Evolutionary conservation across 2,329 filamentous ascomycete genomes (phyloP).

Genomic region (Lecanicillium sp.): DNA sequence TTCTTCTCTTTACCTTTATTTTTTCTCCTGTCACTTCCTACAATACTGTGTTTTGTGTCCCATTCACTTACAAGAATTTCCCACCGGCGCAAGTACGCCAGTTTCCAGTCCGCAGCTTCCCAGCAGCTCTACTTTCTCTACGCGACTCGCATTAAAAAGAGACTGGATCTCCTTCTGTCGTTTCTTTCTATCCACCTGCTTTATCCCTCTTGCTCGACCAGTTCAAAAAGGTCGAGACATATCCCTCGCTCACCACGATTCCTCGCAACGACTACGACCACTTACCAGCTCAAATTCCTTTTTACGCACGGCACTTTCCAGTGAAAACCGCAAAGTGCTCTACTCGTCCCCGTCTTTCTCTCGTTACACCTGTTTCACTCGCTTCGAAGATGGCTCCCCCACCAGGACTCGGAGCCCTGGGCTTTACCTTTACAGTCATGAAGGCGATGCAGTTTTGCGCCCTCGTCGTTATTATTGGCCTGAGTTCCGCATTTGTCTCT

Average conservation of each 20-base stretch:
- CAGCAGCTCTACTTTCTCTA: too few species aligned
- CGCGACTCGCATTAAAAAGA: background rate
- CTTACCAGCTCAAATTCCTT: slow-evolving; percentile 24
- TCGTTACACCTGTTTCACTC: slow-evolving; percentile 26
- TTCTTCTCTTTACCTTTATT: slow-evolving; percentile 16
- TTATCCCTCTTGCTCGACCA: too few species aligned
- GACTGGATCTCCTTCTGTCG: slow-evolving; percentile 2
- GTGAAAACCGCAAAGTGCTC: slow-evolving; percentile 30
- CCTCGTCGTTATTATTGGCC: slow-evolving; percentile 70
- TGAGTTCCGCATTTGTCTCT: slow-evolving; percentile 75
- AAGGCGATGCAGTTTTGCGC: slow-evolving; percentile 63
- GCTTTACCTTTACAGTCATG: slow-evolving; percentile 68
- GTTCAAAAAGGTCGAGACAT: slow-evolving; percentile 1
- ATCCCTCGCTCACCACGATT: slow-evolving; percentile 21
- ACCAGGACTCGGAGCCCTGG: slow-evolving; percentile 61
- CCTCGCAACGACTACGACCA: slow-evolving; percentile 19
- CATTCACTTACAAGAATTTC: slow-evolving; percentile 4
- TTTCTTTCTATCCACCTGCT: too few species aligned
- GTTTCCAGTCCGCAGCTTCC: too few species aligned
- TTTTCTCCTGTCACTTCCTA: slow-evolving; percentile 7
- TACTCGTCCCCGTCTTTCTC: slow-evolving; percentile 33
- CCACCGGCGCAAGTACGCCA: too few species aligned
- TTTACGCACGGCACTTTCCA: slow-evolving; percentile 34
- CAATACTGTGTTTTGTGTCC: slow-evolving; percentile 3
- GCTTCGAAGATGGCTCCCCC: slow-evolving; percentile 35